Conservation (phyloP, 352 stramenopile genomes). For the Globisporangium ultimum region DNA sequence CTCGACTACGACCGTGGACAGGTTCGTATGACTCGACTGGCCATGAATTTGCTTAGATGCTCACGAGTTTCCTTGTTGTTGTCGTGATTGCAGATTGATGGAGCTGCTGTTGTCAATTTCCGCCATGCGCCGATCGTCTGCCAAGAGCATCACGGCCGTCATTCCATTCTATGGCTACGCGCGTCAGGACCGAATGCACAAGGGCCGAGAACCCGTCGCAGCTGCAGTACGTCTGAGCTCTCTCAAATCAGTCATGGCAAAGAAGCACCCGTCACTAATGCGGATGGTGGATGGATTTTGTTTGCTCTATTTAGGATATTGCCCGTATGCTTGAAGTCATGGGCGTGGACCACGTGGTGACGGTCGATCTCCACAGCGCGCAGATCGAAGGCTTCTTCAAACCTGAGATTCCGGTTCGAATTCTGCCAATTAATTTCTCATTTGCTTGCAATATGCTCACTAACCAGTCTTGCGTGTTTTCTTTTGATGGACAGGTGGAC, state of each 20-base stretch:
- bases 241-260: too few species aligned
- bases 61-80: background rate
- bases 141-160: constrained; percentile 85
- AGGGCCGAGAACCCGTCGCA: constrained; percentile 75
- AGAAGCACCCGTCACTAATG: too few species aligned
- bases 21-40: constrained; percentile 29
- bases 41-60: background rate
- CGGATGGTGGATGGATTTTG: too few species aligned
- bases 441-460: background rate
- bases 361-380: constrained; percentile 83
- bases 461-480: too few species aligned
- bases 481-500: constrained; percentile 40
- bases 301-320: constrained; percentile 48
- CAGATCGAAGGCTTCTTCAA: constrained; percentile 90
- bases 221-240: constrained; percentile 39
- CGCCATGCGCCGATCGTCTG: constrained; percentile 77
- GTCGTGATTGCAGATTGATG: constrained; percentile 48
- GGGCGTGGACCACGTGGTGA: constrained; percentile 87
- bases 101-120: constrained; percentile 83
- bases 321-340: constrained; percentile 89
- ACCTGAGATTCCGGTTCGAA: constrained; percentile 63
- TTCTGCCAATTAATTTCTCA: background rate
- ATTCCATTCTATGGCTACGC: constrained; percentile 89
- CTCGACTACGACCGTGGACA: constrained; percentile 83
- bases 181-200: constrained; percentile 84